Percentiles rank a stretch among this genome's conserved stretches.
phyloP scores from a whole-genome alignment of 352 stramenopile species.

The Phytopythium montanum region DNA sequence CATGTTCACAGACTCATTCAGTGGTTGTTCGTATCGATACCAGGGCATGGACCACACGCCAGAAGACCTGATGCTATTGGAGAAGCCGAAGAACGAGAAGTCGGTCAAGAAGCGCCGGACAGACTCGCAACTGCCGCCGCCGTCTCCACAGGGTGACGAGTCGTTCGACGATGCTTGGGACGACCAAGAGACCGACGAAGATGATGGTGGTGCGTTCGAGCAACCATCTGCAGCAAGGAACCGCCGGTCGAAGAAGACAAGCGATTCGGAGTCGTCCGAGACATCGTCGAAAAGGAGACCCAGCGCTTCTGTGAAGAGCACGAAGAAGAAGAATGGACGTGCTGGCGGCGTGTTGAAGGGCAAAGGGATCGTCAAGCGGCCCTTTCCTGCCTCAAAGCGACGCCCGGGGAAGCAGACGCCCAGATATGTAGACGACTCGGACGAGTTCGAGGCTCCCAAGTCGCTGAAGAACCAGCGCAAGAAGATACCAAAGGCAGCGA shows the following conservation, averaged over 20 bases:
- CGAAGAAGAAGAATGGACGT: not conserved
- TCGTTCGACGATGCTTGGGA: conserved; percentile 20
- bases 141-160: not conserved
- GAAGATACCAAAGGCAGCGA: not conserved
- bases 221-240: not conserved
- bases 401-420: conserved; percentile 1
- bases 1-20: not conserved
- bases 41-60: conserved; percentile 26
- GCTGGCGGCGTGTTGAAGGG: not conserved
- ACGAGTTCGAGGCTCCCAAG: not conserved
- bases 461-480: not conserved
- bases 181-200: conserved; percentile 9
- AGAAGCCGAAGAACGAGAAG: conserved; percentile 19
- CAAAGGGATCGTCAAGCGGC: conserved; percentile 10
- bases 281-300: not conserved
- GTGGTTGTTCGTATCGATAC: not conserved
- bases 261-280: conserved; percentile 4
- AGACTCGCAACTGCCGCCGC: conserved; percentile 5
- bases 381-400: not conserved
- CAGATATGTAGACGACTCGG: not conserved
- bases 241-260: not conserved
- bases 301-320: not conserved
- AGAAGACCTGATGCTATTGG: conserved; percentile 32
- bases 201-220: not conserved
- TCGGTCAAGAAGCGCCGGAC: conserved; percentile 28